A percentile compares a stretch with the other conserved stretches of the same genome.
Evolutionary conservation across 352 stramenopile genomes (phyloP).

Genomic region (Pythium graminicola): DNA sequence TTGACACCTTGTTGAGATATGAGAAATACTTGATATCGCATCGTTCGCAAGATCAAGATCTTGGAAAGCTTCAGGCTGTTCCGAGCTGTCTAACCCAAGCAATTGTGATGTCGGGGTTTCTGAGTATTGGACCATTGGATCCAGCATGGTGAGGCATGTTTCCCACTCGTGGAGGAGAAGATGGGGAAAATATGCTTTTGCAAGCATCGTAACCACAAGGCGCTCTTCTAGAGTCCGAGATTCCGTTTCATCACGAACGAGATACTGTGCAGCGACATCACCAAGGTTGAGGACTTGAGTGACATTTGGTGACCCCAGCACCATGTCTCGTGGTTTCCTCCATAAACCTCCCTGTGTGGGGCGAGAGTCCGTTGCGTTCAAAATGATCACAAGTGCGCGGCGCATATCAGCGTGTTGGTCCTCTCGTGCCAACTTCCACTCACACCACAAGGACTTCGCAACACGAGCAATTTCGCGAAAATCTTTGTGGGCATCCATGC

Average conservation of each 20-base stretch:
- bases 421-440: conserved; percentile 36
- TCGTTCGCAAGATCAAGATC: not conserved
- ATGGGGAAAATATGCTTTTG: conserved; percentile 35
- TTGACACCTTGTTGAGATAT: not conserved
- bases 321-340: conserved; percentile 10
- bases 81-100: not conserved
- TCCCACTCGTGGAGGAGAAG: conserved; percentile 19
- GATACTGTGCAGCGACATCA: not conserved
- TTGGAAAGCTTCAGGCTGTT: not conserved
- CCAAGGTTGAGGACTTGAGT: conserved; percentile 2
- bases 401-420: conserved; percentile 20
- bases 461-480: conserved; percentile 16
- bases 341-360: not conserved
- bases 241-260: not conserved
- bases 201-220: conserved; percentile 26
- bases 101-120: conserved; percentile 7
- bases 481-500: not conserved
- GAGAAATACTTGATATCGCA: not conserved
- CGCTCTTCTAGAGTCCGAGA: conserved; percentile 8
- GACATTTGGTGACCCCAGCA: not conserved
- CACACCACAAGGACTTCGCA: conserved; percentile 36
- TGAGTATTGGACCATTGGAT: not conserved
- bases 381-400: not conserved
- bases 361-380: not conserved
- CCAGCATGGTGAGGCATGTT: not conserved